phyloP scores from a whole-genome alignment of 306 rosid species.

The Begonia masoniana region DNA sequence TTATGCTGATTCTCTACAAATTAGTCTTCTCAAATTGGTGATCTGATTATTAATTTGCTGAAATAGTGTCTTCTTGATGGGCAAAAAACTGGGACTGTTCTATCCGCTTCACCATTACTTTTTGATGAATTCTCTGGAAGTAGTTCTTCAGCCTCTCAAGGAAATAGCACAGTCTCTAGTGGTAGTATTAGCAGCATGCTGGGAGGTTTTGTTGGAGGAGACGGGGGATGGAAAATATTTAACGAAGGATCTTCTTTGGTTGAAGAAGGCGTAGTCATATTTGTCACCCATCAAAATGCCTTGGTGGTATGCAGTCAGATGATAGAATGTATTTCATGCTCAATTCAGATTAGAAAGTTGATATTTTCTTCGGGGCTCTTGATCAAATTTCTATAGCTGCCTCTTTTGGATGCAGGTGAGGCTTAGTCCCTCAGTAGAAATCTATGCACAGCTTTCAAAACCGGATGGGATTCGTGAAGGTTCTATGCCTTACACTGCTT shows the following conservation, averaged over 20 bases:
- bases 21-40: conserved; percentile 16
- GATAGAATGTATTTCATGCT: conserved; percentile 23
- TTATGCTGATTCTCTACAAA: conserved; percentile 8
- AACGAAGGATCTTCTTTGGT: conserved; percentile 75
- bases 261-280: conserved; percentile 87
- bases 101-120: conserved; percentile 86
- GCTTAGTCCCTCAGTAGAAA: conserved; percentile 57
- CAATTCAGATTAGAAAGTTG: conserved; percentile 19
- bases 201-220: conserved; percentile 96
- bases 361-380: conserved; percentile 12
- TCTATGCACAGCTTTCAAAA: conserved; percentile 67
- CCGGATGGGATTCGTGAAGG: conserved; percentile 93
- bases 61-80: conserved; percentile 96
- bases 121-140: conserved; percentile 55
- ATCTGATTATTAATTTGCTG: conserved; percentile 22
- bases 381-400: conserved; percentile 14
- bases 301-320: conserved; percentile 80
- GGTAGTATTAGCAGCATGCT: conserved; percentile 85
- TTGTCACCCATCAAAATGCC: conserved; percentile 90
- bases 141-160: conserved; percentile 44
- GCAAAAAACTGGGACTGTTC: conserved; percentile 70
- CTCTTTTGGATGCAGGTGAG: conserved; percentile 46
- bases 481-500: conserved; percentile 92
- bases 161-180: conserved; percentile 38
- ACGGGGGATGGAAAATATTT: conserved; percentile 92